Evolutionary conservation across 2,329 filamentous ascomycete genomes (phyloP), one percentile per base, ranked within the genome.

Genomic region (Fusarium caatingaense): DNA sequence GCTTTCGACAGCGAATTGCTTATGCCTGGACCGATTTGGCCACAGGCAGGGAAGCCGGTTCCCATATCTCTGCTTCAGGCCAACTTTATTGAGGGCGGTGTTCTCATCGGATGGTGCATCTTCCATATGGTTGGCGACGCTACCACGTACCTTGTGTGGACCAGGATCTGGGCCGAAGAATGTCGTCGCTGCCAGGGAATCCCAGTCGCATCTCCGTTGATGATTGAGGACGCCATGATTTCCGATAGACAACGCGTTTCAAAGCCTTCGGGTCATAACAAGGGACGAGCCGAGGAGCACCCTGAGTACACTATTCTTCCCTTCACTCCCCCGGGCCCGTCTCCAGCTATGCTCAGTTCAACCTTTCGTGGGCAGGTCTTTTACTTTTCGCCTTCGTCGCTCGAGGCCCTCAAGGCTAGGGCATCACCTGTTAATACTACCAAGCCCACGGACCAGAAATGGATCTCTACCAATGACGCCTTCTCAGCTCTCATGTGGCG

Each of bases 401-500:
- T 69, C 7, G 11, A 42, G 2, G 46, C 48, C 0, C 64, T 69
- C 10, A 69, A 68, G n/a, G 49, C 51, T 0, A 56, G 50, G n/a
- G 60, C 64, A 10, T 55, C 60, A 1, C 66, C 60, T 7, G 4
- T 11, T 0, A 58, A 60, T 28, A 48, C 42, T 4, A 60, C 56
- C n/a, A 44, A 32, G 9, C 21, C 44, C 3, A 55, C 59, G 6
- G 64, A 68, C 0, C 56, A 68, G 16, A 30, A 51, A 23, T 69
- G 60, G 64, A 56, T 68, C 15, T 68, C 64, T 8, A 65, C 66
- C n/a, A 69, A 68, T 2, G 66, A 69, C 34, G 66, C 64, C 11
- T 48, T 69, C 7, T 69, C 64, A 10, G 60, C 66, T n/a, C 53
- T 69, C 2, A 45, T 65, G 44, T 69, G 66, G 66, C 55, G 64